These are phyloP conservation scores for Dioszegia hungarica DNA, from an alignment of 768 basidiomycete genomes.

Conservation along the genomic window DNA sequence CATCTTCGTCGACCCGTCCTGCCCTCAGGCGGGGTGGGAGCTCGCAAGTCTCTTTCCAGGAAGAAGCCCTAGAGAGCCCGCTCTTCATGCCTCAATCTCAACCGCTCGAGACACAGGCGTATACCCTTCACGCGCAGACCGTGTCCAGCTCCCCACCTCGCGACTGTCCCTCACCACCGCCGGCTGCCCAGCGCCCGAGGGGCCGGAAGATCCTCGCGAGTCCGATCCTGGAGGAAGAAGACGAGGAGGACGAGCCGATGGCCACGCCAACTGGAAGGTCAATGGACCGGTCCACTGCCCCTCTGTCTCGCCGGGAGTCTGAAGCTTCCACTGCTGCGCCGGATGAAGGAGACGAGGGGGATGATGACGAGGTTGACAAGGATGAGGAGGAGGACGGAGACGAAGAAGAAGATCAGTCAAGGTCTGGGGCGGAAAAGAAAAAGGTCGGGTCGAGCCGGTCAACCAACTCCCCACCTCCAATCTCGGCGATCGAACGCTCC, in stretches of 20 bases:
- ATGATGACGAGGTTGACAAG: not conserved
- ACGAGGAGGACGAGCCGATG: not conserved
- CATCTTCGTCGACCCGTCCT: too few species aligned
- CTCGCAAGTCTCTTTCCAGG: too few species aligned
- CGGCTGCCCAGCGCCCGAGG: not conserved
- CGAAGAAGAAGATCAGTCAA: not conserved
- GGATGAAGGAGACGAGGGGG: not conserved
- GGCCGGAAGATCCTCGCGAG: not conserved
- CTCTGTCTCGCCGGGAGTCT: too few species aligned
- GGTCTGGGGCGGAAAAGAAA: too few species aligned
- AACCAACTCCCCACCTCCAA: too few species aligned
- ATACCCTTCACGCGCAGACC: not conserved
- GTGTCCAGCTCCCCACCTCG: not conserved
- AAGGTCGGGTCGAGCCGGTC: too few species aligned
- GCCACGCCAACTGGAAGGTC: not conserved
- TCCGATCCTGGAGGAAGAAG: not conserved
- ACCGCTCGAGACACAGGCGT: conserved; percentile 1
- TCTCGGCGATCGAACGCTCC: too few species aligned
- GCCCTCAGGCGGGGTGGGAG: too few species aligned
- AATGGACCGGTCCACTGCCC: too few species aligned
- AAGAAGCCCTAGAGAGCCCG: too few species aligned
- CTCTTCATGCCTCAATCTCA: conserved; percentile 7
- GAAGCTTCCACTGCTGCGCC: too few species aligned
- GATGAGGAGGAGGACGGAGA: not conserved
- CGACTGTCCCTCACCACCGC: not conserved